These are phyloP conservation scores for Cetraspora pellucida DNA, from an alignment of 192 early-diverging fungal species.

Conservation along the genomic window DNA sequence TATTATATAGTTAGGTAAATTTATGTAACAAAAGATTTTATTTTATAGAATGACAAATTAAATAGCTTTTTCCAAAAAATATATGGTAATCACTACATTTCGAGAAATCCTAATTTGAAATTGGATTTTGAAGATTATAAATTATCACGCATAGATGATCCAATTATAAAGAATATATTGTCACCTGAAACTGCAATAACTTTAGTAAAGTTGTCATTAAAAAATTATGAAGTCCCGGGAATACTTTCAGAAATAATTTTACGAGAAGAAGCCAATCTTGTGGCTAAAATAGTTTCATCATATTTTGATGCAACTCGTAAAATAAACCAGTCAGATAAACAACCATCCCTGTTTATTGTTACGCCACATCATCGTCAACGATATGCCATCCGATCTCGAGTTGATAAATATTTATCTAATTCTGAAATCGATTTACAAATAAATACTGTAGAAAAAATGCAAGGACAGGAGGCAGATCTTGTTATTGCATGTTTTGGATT, in stretches of 20 bases:
- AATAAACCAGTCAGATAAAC: slow-evolving; percentile 31
- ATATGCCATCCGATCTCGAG: slow-evolving; percentile 36
- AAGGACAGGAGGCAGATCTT: slow-evolving; percentile 60
- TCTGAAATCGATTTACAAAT: slow-evolving; percentile 40
- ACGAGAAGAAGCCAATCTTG: slow-evolving; percentile 43
- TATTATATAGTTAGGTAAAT: background rate
- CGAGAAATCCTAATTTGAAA: slow-evolving; percentile 25
- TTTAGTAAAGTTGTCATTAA: slow-evolving; percentile 42
- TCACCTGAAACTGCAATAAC: slow-evolving; percentile 41
- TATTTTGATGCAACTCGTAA: slow-evolving; percentile 35
- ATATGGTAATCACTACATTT: slow-evolving; percentile 46
- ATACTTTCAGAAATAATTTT: slow-evolving; percentile 21
- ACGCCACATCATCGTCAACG: slow-evolving; percentile 55
- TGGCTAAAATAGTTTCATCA: slow-evolving; percentile 40
- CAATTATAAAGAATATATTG: slow-evolving; percentile 38
- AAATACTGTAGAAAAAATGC: slow-evolving; percentile 59
- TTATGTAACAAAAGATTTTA: background rate
- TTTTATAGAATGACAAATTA: slow-evolving; percentile 48
- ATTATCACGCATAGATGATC: slow-evolving; percentile 16
- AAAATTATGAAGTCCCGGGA: background rate
- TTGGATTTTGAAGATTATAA: slow-evolving; percentile 4
- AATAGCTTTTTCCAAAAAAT: slow-evolving; percentile 52
- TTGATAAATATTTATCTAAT: slow-evolving; percentile 14
- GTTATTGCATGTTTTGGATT: slow-evolving; percentile 66
- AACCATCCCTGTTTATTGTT: slow-evolving; percentile 41